Percentiles rank a stretch among this genome's conserved stretches.
These are phyloP conservation scores for Ciborinia camelliae DNA, from an alignment of 2,329 filamentous ascomycete genomes.

Conservation along the genomic window DNA sequence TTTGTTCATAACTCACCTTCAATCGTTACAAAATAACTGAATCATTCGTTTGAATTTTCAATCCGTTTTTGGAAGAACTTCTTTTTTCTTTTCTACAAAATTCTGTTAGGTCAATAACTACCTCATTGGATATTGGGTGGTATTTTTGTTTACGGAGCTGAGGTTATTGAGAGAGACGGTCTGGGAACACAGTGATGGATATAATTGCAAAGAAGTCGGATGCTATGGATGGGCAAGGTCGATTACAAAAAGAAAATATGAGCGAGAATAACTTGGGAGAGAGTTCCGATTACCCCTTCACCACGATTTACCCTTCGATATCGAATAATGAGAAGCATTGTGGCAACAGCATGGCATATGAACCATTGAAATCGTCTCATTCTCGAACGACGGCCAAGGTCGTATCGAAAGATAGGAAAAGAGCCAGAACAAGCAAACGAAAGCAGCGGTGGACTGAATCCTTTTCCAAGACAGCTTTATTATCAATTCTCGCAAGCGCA, in stretches of 20 bases:
- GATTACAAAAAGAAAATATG: constrained; percentile 10
- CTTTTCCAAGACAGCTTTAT: constrained; percentile 30
- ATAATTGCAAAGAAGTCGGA: background rate
- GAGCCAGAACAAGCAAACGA: constrained; percentile 23
- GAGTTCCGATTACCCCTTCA: background rate
- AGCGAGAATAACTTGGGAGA: background rate
- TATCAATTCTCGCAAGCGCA: constrained; percentile 34
- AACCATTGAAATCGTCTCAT: constrained; percentile 13
- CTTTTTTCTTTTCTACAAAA: constrained; percentile 14
- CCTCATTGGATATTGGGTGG: constrained; percentile 19
- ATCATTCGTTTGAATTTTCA: constrained; percentile 20
- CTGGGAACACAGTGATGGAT: background rate
- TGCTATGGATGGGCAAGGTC: background rate
- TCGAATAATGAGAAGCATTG: constrained; percentile 15
- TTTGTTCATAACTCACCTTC: background rate
- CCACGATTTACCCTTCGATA: background rate
- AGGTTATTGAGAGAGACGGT: background rate
- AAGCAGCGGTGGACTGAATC: constrained; percentile 26
- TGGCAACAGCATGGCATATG: constrained; percentile 18
- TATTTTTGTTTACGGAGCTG: constrained; percentile 6
- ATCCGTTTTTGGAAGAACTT: constrained; percentile 16
- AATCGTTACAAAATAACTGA: constrained; percentile 2
- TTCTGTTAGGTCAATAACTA: constrained; percentile 7
- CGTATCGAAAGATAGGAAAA: constrained; percentile 16
- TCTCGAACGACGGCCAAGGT: constrained; percentile 19